A percentile compares a stretch with the other conserved stretches of the same genome.
Conservation (phyloP, 345 rosid genomes). For the Moringa oleifera region DNA sequence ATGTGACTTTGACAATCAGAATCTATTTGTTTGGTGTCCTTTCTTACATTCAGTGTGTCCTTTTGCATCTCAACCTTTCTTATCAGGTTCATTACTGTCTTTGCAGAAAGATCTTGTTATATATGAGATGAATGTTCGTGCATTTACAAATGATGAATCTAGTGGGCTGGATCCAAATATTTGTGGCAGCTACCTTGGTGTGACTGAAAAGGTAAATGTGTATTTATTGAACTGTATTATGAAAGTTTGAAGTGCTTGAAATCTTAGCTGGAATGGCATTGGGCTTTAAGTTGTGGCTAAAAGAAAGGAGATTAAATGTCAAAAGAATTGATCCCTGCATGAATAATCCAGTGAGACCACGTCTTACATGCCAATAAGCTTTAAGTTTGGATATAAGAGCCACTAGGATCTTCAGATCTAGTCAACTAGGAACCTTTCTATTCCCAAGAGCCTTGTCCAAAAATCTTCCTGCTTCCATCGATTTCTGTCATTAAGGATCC, state of each 20-base stretch:
- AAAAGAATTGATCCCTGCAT: not conserved
- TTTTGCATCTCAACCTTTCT: conserved; percentile 13
- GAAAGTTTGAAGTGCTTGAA: not conserved
- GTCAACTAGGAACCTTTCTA: too few relatives aligned
- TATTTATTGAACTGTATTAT: not conserved
- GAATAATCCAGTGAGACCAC: not conserved
- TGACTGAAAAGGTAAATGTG: conserved; percentile 69
- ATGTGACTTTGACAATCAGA: not conserved
- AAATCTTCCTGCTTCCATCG: too few relatives aligned
- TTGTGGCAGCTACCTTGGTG: conserved; percentile 79
- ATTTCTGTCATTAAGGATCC: too few relatives aligned
- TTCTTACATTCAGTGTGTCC: conserved; percentile 8
- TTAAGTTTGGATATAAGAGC: too few relatives aligned
- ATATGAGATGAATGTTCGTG: conserved; percentile 96
- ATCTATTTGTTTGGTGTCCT: not conserved
- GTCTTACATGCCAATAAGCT: not conserved
- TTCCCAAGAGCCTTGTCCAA: too few relatives aligned
- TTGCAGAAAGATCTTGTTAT: conserved; percentile 88
- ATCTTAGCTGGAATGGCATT: not conserved
- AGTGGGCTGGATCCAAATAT: conserved; percentile 62
- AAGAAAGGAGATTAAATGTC: not conserved
- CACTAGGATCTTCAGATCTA: too few relatives aligned
- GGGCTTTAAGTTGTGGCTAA: not conserved
- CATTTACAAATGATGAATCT: conserved; percentile 85
- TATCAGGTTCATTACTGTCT: not conserved